These are phyloP conservation scores for Zalaria sp. DNA, from an alignment of 2,329 filamentous ascomycete species.

Conservation along the genomic window DNA sequence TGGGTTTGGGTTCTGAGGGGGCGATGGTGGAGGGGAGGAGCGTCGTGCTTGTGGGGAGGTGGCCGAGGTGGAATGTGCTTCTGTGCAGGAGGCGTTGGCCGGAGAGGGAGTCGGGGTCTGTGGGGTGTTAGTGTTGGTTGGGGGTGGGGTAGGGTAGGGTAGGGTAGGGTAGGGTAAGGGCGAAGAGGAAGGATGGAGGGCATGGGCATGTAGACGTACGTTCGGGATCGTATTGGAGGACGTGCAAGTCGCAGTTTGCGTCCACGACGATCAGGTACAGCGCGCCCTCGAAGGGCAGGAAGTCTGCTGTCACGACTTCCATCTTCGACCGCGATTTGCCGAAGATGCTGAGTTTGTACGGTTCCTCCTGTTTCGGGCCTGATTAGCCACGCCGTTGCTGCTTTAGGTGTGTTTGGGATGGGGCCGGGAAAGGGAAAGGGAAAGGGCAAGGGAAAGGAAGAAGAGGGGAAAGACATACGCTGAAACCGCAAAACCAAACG, in stretches of 20 bases:
- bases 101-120: slow-evolving; percentile 85
- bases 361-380: slow-evolving; percentile 54
- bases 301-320: slow-evolving; percentile 70
- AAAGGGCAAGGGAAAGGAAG: no score
- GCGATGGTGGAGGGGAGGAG: slow-evolving; percentile 53
- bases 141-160: background rate
- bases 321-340: slow-evolving; percentile 71
- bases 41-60: slow-evolving; percentile 59
- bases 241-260: slow-evolving; percentile 70
- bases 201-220: slow-evolving; percentile 40
- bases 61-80: slow-evolving; percentile 76
- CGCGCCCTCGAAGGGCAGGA: slow-evolving; percentile 72
- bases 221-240: slow-evolving; percentile 89
- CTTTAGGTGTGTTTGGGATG: no score
- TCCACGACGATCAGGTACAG: slow-evolving; percentile 75
- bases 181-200: no score
- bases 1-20: slow-evolving; percentile 29
- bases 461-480: no score
- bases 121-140: background rate
- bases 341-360: slow-evolving; percentile 87
- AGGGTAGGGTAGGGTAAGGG: background rate
- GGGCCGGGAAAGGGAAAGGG: no score
- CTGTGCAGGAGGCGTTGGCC: slow-evolving; percentile 77
- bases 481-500: slow-evolving; percentile 91
- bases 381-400: background rate